phyloP scores from a whole-genome alignment of 2,329 filamentous ascomycete genomes.

The Calonectria honghensis region DNA sequence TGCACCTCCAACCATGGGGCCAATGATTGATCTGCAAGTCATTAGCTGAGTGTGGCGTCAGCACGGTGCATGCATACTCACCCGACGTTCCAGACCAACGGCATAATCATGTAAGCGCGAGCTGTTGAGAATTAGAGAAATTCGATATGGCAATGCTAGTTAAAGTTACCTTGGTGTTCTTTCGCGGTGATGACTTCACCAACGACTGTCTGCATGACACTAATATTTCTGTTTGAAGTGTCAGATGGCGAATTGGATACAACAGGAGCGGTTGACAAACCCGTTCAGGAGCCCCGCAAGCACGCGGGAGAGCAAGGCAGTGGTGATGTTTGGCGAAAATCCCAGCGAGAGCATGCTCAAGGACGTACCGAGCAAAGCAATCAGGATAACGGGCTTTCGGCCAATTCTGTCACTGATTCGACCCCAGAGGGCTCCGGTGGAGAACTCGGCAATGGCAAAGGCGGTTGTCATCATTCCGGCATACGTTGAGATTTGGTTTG shows the following conservation, averaged over 20 bases:
- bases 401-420: constrained; percentile 93
- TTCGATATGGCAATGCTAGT: background rate
- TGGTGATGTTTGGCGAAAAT: constrained; percentile 86
- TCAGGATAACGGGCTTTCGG: constrained; percentile 92
- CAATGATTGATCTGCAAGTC: constrained; percentile 85
- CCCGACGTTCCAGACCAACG: constrained; percentile 97
- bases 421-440: constrained; percentile 94
- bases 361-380: constrained; percentile 92
- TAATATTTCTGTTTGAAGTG: constrained; percentile 82
- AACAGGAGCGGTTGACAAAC: constrained; percentile 68
- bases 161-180: constrained; percentile 87
- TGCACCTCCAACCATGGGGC: constrained; percentile 92
- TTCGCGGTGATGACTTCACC: constrained; percentile 95
- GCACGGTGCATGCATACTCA: constrained; percentile 63
- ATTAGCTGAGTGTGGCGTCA: constrained; percentile 49
- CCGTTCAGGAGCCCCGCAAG: constrained; percentile 95
- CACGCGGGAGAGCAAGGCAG: constrained; percentile 90
- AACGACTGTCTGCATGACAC: constrained; percentile 95
- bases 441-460: constrained; percentile 96
- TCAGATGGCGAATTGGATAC: constrained; percentile 10
- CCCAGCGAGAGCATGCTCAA: constrained; percentile 95
- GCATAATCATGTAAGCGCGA: constrained; percentile 97
- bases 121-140: constrained; percentile 68
- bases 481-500: constrained; percentile 90
- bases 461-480: constrained; percentile 97